These are phyloP conservation scores for Pseudopediastrum boryanum DNA, from an alignment of 139 green algal species.

Conservation along the genomic window DNA sequence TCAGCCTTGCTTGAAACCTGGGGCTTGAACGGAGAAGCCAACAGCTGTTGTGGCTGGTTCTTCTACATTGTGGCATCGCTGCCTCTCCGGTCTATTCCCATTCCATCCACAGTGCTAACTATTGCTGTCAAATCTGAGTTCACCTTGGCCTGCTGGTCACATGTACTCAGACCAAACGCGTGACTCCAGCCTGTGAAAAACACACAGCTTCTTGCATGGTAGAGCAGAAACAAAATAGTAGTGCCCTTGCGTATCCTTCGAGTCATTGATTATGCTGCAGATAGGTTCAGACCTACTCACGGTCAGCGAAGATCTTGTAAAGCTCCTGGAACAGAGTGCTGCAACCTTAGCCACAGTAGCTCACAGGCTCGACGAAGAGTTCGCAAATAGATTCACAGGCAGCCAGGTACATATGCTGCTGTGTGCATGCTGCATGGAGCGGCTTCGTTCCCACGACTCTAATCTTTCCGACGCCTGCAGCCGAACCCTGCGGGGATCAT, in stretches of 20 bases:
- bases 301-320: constrained; percentile 17
- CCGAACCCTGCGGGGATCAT: background rate
- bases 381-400: constrained; percentile 26
- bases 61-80: no score
- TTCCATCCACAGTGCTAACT: no score
- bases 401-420: background rate
- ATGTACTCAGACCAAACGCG: background rate
- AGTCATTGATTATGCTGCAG: background rate
- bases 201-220: no score
- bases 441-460: no score
- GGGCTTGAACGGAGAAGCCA: no score
- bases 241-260: no score
- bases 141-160: background rate
- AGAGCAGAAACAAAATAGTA: background rate
- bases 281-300: constrained; percentile 1
- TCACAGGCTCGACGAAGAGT: constrained; percentile 30
- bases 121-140: background rate
- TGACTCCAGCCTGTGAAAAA: background rate
- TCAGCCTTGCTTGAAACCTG: no score
- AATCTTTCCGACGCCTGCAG: background rate
- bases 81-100: no score
- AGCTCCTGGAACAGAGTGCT: constrained; percentile 16
- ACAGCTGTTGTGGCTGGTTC: no score
- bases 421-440: background rate
- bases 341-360: constrained; percentile 12